Conservation (phyloP, 768 basidiomycete genomes). For the Sarcodon aspratus region DNA sequence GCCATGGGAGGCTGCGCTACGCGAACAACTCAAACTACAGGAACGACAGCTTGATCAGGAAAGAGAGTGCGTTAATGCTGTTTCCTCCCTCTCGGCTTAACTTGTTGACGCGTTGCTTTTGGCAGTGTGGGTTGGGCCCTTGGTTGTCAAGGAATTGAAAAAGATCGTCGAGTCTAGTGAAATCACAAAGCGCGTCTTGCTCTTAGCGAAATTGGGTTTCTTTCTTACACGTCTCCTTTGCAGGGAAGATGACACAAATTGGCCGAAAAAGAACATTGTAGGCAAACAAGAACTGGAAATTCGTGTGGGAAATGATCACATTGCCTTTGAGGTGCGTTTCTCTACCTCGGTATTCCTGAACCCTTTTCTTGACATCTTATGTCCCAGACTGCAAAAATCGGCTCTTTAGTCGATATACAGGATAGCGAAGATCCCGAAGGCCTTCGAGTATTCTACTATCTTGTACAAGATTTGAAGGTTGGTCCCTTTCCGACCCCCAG, state of each 20-base stretch:
- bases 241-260: constrained; percentile 96
- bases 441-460: constrained; percentile 94
- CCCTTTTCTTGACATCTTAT: constrained; percentile 1
- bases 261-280: constrained; percentile 99
- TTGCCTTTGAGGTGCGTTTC: constrained; percentile 80
- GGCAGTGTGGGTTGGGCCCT: constrained; percentile 87
- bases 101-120: background rate
- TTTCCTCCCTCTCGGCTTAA: background rate
- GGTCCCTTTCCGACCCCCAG: background rate
- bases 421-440: constrained; percentile 98
- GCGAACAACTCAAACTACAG: constrained; percentile 99
- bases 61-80: constrained; percentile 72
- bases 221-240: background rate
- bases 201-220: background rate
- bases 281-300: constrained; percentile 98
- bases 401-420: constrained; percentile 91
- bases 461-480: constrained; percentile 93
- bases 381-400: constrained; percentile 93
- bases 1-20: constrained; percentile 91
- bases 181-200: constrained; percentile 69
- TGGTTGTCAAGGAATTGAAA: constrained; percentile 91
- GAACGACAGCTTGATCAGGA: constrained; percentile 93
- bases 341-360: background rate
- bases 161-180: constrained; percentile 88
- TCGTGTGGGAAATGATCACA: constrained; percentile 87